Base-by-base conservation (phyloP, 2,329 filamentous ascomycete genomes). In the Botryotinia narcissicola region DNA sequence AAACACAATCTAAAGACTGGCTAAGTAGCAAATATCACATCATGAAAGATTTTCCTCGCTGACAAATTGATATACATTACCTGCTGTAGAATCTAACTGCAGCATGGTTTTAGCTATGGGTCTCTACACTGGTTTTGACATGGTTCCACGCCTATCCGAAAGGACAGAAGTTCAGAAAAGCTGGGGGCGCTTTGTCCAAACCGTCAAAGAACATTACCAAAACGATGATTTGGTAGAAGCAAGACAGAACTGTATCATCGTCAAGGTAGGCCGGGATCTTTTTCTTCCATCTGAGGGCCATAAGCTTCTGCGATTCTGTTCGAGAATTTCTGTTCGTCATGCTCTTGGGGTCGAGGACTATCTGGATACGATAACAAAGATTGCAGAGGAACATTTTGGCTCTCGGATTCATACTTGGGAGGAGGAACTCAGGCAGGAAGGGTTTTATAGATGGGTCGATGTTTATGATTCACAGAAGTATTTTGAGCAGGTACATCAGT, bases 251-350 rank as follows among this genome's bases (percentile, higher is more conserved):
- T 80, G 77, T 70, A 78, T 80, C 64, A 62, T 72, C 5, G 80
- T 80, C 74, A 80, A 79, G 73, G 76, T 74, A 54, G 78, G 78
- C 62, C 75, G 79, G 61, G 74, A 80, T 73, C 78, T 76, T 4
- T 46, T 44, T 51, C 79, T 81, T 48, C 78, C 79, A 44, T 79
- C 79, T 57, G 75, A 80, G 68, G 75, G 79, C 71, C 78, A 81
- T 62, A 80, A 80, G 44, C 77, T 81, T 71, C 72, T 81, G 63
- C 77, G 77, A 61, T 80, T 81, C 63, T 79, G 77, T 74, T 25
- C 70, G 51, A 78, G 77, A 66, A 70, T 78, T 80, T 81, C 70
- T 79, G 78, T 74, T 25, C 70, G 57, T 73, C 54, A 44, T 32
- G 73, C 70, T 35, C 60, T 51, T 22, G 72, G 57, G 57, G 76